These are phyloP conservation scores for Pseudogymnoascus sp. DNA, from an alignment of 2,329 filamentous ascomycete species.

Conservation along the genomic window DNA sequence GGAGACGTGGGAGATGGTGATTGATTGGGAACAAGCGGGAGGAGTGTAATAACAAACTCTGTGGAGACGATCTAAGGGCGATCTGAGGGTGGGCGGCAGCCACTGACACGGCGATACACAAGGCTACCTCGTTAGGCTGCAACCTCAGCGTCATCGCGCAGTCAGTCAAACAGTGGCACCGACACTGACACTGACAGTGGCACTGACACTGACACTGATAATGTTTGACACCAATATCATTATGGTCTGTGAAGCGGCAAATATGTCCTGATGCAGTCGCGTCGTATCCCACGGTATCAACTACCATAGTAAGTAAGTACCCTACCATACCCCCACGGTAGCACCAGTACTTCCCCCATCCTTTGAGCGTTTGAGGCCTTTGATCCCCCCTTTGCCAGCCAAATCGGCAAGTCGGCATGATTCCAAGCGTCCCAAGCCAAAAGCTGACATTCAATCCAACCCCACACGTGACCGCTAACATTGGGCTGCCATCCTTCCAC, in stretches of 20 bases:
- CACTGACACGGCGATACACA: not conserved
- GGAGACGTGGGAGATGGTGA: not conserved
- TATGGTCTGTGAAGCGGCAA: too few relatives aligned
- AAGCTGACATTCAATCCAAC: not conserved
- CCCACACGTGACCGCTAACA: not conserved
- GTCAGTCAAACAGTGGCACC: not conserved
- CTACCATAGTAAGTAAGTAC: not conserved
- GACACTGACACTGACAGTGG: too few relatives aligned
- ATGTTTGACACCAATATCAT: too few relatives aligned
- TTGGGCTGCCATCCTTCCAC: not conserved
- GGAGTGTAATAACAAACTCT: not conserved
- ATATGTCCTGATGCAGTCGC: too few relatives aligned
- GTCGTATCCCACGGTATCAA: not conserved
- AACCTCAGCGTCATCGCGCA: not conserved
- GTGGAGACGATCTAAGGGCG: not conserved
- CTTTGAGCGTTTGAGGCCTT: not conserved
- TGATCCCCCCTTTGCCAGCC: not conserved
- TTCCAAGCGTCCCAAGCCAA: not conserved
- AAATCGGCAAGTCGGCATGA: not conserved
- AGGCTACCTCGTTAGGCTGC: not conserved
- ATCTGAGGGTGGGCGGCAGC: not conserved
- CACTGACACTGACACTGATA: not conserved
- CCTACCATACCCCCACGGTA: not conserved
- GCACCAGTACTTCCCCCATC: not conserved
- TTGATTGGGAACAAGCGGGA: not conserved